These are phyloP conservation scores for Eucalyptus coolabah DNA, from an alignment of 345 rosid genomes.

Conservation along the genomic window DNA sequence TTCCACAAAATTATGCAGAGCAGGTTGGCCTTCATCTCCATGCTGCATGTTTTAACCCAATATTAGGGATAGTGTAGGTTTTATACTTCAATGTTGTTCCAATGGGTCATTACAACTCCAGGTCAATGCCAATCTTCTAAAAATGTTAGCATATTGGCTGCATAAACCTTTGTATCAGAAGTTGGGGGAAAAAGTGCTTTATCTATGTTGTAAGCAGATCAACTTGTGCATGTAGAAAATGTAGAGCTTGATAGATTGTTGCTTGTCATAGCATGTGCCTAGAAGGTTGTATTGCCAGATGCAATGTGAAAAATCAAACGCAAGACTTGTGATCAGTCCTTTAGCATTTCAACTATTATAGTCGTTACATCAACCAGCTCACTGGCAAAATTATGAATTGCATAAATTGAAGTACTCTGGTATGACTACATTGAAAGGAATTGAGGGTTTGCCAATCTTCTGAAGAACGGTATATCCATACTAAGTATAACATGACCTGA, in stretches of 20 bases:
- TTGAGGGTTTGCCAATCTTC: background rate
- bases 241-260: background rate
- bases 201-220: background rate
- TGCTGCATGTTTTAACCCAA: background rate
- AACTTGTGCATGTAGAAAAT: background rate
- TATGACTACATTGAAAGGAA: background rate
- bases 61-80: background rate
- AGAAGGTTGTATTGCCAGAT: background rate
- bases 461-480: background rate
- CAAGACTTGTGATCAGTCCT: background rate
- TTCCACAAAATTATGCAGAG: conserved; percentile 93
- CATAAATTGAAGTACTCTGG: background rate
- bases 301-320: background rate
- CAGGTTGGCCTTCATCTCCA: conserved; percentile 40
- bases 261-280: background rate
- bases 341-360: background rate
- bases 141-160: background rate
- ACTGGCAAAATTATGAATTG: background rate
- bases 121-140: background rate
- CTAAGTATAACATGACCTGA: background rate
- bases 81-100: background rate
- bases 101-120: background rate
- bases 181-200: background rate
- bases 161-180: background rate
- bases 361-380: background rate